A percentile compares a stretch with the other conserved stretches of the same genome.
phyloP scores from a whole-genome alignment of 768 basidiomycete genomes.

The Trametes cingulata region DNA sequence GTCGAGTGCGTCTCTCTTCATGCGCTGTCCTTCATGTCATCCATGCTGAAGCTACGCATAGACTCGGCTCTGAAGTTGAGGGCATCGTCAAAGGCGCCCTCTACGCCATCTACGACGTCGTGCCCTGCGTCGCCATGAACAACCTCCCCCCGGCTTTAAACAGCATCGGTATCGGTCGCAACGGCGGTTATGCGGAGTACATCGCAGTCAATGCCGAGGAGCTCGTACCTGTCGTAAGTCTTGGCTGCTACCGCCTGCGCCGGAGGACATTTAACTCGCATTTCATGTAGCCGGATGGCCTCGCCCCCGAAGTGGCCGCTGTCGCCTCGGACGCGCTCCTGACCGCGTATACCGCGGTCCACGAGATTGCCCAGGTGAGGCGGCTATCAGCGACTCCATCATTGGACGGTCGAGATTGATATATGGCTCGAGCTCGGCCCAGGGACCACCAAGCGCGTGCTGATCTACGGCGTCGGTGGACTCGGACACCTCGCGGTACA shows the following conservation, averaged over 20 bases:
- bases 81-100: conserved; percentile 1
- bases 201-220: background rate
- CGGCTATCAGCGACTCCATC: background rate
- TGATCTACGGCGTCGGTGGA: conserved; percentile 37
- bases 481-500: conserved; percentile 32
- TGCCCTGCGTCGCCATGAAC: background rate
- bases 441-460: conserved; percentile 28
- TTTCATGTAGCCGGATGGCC: conserved; percentile 1
- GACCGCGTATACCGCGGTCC: conserved; percentile 11
- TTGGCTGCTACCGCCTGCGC: background rate
- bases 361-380: conserved; percentile 5
- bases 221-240: conserved; percentile 14
- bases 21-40: background rate
- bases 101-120: background rate
- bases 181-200: conserved; percentile 17
- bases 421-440: background rate
- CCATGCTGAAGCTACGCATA: background rate
- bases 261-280: too few relatives aligned
- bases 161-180: background rate
- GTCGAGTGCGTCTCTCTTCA: background rate
- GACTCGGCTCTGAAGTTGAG: background rate
- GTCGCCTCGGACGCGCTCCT: conserved; percentile 4
- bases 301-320: conserved; percentile 14
- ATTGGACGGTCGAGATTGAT: background rate
- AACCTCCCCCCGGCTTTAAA: background rate